These are phyloP conservation scores for Aristolochia contorta DNA, from an alignment of 164 flowering plant genomes.

Conservation along the genomic window DNA sequence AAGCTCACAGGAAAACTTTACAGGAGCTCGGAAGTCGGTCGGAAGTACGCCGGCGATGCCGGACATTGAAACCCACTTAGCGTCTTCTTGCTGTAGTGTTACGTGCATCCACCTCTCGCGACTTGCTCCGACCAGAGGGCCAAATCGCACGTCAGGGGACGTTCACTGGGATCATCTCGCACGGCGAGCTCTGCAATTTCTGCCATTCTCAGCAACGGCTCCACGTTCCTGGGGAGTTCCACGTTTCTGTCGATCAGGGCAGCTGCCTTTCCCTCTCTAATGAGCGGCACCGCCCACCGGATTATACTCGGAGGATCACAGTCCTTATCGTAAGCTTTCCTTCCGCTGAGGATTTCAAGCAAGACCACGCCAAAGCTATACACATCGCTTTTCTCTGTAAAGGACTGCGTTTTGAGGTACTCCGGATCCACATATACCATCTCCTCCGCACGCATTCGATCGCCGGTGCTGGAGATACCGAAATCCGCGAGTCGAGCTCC, in stretches of 20 bases:
- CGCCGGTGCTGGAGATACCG: slow-evolving; percentile 44
- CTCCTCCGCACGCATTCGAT: slow-evolving; percentile 31
- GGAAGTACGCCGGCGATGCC: no score
- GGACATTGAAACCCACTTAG: slow-evolving; percentile 15
- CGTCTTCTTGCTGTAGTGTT: no score
- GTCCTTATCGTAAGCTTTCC: slow-evolving; percentile 68
- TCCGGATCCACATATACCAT: slow-evolving; percentile 9
- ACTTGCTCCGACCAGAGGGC: slow-evolving; percentile 51
- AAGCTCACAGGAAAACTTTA: slow-evolving; percentile 12
- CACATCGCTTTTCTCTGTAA: slow-evolving; percentile 35
- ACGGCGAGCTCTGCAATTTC: slow-evolving; percentile 67
- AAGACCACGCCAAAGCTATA: slow-evolving; percentile 67
- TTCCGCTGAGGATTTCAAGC: slow-evolving; percentile 75
- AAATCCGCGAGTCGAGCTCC: slow-evolving; percentile 52
- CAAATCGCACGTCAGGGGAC: slow-evolving; percentile 58
- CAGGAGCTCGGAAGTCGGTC: no score
- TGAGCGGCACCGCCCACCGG: slow-evolving; percentile 81
- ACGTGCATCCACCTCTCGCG: slow-evolving; percentile 43
- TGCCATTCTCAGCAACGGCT: slow-evolving; percentile 70
- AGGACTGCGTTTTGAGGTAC: slow-evolving; percentile 5
- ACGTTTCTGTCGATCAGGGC: slow-evolving; percentile 53
- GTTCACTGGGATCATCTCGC: slow-evolving; percentile 45
- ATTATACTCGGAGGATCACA: slow-evolving; percentile 48
- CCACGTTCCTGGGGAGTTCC: slow-evolving; percentile 72
- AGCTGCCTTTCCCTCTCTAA: slow-evolving; percentile 63